Conservation (phyloP, 2,329 filamentous ascomycete species). For the Aspergillus sp. region DNA sequence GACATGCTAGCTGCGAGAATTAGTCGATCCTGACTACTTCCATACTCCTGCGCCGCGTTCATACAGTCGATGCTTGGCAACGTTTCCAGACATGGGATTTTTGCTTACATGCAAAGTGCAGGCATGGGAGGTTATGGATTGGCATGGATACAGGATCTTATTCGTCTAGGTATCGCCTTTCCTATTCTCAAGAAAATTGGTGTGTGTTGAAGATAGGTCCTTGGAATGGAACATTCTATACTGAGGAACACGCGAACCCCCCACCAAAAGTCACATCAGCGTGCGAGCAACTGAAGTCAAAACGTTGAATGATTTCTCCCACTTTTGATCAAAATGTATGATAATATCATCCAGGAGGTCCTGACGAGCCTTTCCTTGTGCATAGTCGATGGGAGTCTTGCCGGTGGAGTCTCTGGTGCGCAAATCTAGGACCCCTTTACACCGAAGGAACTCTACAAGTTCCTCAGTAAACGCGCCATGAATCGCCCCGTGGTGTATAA, state of each 20-base stretch:
- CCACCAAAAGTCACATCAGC: background rate
- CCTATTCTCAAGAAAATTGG: background rate
- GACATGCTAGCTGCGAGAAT: background rate
- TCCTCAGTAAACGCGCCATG: constrained; percentile 15
- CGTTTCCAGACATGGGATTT: constrained; percentile 4
- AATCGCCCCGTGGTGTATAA: constrained; percentile 18
- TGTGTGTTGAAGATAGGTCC: background rate
- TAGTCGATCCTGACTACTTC: background rate
- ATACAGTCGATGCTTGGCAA: constrained; percentile 2
- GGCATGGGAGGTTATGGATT: constrained; percentile 6
- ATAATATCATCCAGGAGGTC: constrained; percentile 2
- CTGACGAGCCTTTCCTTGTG: constrained; percentile 9
- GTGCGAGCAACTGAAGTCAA: constrained; percentile 1
- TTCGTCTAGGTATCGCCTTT: background rate
- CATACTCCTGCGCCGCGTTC: constrained; percentile 1
- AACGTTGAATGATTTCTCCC: constrained; percentile 5
- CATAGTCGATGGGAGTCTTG: constrained; percentile 19
- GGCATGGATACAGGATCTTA: constrained; percentile 1
- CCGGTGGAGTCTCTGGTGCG: constrained; percentile 6
- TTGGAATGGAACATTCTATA: background rate
- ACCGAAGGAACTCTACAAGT: constrained; percentile 9
- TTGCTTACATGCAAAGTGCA: constrained; percentile 3
- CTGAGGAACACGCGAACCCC: background rate
- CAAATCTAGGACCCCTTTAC: constrained; percentile 5
- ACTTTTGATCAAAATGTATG: background rate